These are phyloP conservation scores for Candida glucosophila DNA, from an alignment of 1,139 yeast species.

Conservation along the genomic window DNA sequence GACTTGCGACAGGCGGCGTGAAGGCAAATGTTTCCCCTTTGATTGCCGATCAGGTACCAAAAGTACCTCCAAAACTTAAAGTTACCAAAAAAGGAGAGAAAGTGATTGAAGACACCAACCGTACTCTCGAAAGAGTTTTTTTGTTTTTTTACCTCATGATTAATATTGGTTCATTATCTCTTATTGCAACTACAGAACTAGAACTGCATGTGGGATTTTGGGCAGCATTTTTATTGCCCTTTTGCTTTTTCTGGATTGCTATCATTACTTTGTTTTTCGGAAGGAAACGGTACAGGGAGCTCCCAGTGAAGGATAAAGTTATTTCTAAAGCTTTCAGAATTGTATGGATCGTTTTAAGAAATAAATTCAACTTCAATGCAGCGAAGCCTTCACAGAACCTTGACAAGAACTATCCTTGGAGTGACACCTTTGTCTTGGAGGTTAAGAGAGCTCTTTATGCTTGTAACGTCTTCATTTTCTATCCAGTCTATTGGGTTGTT, in stretches of 20 bases:
- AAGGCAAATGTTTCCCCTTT: conserved; percentile 73
- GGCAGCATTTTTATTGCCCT: conserved; percentile 48
- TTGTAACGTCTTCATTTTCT: conserved; percentile 55
- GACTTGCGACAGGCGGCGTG: conserved; percentile 77
- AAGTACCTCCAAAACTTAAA: conserved; percentile 26
- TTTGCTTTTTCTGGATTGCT: conserved; percentile 59
- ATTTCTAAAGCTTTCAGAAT: conserved; percentile 49
- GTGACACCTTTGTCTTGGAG: conserved; percentile 56
- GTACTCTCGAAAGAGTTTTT: conserved; percentile 34
- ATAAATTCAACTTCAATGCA: conserved; percentile 41
- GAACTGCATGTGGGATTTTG: conserved; percentile 31
- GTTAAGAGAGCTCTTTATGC: conserved; percentile 49
- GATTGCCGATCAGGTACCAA: conserved; percentile 65
- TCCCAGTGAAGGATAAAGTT: conserved; percentile 58
- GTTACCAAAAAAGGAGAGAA: conserved; percentile 28
- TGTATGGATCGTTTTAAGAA: conserved; percentile 35
- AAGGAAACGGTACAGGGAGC: conserved; percentile 46
- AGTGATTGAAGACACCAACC: conserved; percentile 32
- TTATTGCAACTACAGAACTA: conserved; percentile 34
- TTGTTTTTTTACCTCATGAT: conserved; percentile 37
- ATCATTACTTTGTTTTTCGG: conserved; percentile 49
- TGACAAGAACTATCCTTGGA: conserved; percentile 42
- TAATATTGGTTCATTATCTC: conserved; percentile 32
- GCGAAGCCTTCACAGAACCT: conserved; percentile 50
- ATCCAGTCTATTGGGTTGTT: conserved; percentile 60